These are phyloP conservation scores for Quaeritorhiza haematococci DNA, from an alignment of 371 early-diverging fungal species.

Conservation along the genomic window DNA sequence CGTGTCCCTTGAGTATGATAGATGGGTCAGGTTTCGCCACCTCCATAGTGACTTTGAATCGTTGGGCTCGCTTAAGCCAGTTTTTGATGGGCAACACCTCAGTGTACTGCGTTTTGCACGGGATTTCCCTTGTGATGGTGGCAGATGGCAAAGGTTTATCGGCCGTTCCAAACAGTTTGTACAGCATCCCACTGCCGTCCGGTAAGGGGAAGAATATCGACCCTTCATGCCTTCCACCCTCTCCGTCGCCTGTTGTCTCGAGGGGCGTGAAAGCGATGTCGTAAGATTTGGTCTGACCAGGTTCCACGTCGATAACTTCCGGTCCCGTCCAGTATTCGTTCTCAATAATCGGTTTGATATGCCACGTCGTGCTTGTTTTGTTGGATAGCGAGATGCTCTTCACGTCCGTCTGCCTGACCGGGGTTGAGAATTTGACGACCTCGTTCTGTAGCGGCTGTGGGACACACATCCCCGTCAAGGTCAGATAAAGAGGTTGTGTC, in stretches of 20 bases:
- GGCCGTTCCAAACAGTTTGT: constrained; percentile 43
- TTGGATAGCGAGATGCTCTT: constrained; percentile 42
- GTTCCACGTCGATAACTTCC: constrained; percentile 43
- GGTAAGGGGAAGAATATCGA: constrained; percentile 53
- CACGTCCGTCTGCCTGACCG: constrained; percentile 42
- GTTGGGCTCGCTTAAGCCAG: constrained; percentile 46
- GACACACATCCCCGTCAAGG: constrained; percentile 47
- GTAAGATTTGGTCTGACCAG: constrained; percentile 38
- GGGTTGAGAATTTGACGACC: constrained; percentile 38
- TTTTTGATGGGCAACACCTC: constrained; percentile 40
- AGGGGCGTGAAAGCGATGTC: constrained; percentile 44
- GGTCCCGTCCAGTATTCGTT: constrained; percentile 46
- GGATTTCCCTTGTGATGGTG: constrained; percentile 40
- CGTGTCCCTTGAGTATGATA: constrained; percentile 43
- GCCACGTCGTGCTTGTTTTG: constrained; percentile 37
- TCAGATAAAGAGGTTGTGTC: constrained; percentile 29
- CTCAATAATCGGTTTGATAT: constrained; percentile 48
- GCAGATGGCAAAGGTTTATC: constrained; percentile 44
- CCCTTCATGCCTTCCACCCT: constrained; percentile 49
- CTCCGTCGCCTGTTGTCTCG: constrained; percentile 37
- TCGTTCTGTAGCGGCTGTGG: constrained; percentile 44
- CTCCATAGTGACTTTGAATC: constrained; percentile 41
- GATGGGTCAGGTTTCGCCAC: constrained; percentile 43
- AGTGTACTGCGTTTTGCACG: constrained; percentile 44
- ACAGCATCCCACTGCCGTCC: constrained; percentile 47